Evolutionary conservation across 2,329 filamentous ascomycete genomes (phyloP).

Genomic region (Aureobasidium sp.): DNA sequence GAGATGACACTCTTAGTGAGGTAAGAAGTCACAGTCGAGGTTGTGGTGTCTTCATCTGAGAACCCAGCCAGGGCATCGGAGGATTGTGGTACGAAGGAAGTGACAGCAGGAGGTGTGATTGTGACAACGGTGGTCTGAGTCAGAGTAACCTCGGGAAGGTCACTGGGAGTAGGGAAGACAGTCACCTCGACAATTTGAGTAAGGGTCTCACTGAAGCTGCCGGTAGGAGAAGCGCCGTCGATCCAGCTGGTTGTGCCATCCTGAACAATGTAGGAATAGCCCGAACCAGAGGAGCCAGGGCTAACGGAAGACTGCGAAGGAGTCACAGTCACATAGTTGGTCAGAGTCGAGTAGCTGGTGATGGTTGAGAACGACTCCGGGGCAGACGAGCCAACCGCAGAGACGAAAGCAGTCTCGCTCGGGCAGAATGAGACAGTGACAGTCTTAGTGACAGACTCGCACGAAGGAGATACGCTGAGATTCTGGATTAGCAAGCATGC

Average conservation of each 20-base stretch:
- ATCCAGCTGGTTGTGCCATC: constrained; percentile 24
- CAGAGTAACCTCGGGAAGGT: not conserved
- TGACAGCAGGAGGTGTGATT: constrained; percentile 19
- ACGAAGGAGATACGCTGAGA: not conserved
- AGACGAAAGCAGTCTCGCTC: not conserved
- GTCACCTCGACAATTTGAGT: constrained; percentile 15
- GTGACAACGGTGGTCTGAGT: constrained; percentile 5
- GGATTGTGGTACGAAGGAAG: constrained; percentile 18
- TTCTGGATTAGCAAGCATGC: not conserved
- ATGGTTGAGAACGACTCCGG: constrained; percentile 4
- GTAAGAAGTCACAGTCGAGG: constrained; percentile 8
- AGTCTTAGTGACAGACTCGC: constrained; percentile 11
- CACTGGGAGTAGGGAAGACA: constrained; percentile 1
- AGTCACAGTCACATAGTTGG: constrained; percentile 15
- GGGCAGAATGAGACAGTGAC: constrained; percentile 2
- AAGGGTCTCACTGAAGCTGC: constrained; percentile 1
- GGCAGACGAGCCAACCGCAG: not conserved
- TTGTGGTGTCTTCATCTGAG: not conserved
- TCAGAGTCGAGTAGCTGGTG: constrained; percentile 20
- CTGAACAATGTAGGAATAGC: constrained; percentile 18
- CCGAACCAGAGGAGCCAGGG: not conserved
- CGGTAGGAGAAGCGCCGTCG: constrained; percentile 21
- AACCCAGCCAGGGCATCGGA: not conserved
- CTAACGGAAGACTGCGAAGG: constrained; percentile 30
- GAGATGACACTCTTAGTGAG: constrained; percentile 4